These are phyloP conservation scores for Aristolochia californica DNA, from an alignment of 164 flowering plant species.

Conservation along the genomic window DNA sequence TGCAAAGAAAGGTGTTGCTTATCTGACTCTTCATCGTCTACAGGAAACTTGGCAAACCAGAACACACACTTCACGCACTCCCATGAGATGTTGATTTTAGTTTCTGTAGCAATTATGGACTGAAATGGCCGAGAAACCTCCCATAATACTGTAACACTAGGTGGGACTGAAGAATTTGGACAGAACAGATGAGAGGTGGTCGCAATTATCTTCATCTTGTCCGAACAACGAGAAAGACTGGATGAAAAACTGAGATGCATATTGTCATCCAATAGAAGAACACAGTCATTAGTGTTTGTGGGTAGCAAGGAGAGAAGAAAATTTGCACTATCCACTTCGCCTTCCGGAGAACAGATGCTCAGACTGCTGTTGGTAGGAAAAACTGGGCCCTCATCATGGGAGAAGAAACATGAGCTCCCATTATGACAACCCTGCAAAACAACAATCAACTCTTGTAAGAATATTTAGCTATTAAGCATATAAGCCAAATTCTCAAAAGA, in stretches of 20 bases:
- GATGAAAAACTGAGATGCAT: conserved; percentile 42
- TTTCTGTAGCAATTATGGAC: conserved; percentile 30
- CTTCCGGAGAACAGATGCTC: conserved; percentile 46
- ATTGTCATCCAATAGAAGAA: conserved; percentile 65
- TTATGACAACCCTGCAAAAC: conserved; percentile 80
- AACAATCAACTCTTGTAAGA: conserved; percentile 3
- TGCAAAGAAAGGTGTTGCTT: conserved; percentile 28
- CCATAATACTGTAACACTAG: conserved; percentile 39
- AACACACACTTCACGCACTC: conserved; percentile 44
- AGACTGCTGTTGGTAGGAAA: conserved; percentile 15
- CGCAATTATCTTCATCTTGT: conserved; percentile 41
- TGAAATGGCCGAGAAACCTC: conserved; percentile 39
- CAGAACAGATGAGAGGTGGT: conserved; percentile 36
- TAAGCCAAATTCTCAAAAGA: too few species aligned
- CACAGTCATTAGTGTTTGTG: conserved; percentile 25
- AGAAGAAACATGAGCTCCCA: conserved; percentile 65
- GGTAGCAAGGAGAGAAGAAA: conserved; percentile 41
- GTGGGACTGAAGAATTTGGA: conserved; percentile 25
- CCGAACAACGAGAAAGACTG: conserved; percentile 29
- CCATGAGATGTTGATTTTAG: conserved; percentile 45
- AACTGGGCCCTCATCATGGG: conserved; percentile 41
- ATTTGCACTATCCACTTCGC: conserved; percentile 26
- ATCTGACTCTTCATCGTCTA: conserved; percentile 27
- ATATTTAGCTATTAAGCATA: background rate
- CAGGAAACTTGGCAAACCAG: conserved; percentile 59